Evolutionary conservation across 108 stramenopile genomes (phyloP).

Genomic region (Fragilaria radians): DNA sequence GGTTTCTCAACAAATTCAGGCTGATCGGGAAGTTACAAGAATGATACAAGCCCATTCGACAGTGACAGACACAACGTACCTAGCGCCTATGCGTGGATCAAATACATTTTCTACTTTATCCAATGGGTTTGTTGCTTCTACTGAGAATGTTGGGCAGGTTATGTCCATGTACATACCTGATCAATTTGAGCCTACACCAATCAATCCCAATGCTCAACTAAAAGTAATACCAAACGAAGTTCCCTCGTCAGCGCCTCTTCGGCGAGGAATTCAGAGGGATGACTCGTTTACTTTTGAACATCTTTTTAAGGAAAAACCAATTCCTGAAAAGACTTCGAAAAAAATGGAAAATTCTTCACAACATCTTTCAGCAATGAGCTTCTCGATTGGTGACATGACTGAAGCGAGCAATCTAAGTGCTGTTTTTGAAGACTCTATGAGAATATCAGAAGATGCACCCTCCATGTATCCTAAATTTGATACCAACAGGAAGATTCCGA

Average conservation of each 20-base stretch:
- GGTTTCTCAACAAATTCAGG: no score
- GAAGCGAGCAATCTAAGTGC: constrained; percentile 37
- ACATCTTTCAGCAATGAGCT: constrained; percentile 30
- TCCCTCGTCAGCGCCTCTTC: not conserved
- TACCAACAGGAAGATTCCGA: constrained; percentile 11
- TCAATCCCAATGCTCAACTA: constrained; percentile 1
- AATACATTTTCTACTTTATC: no score
- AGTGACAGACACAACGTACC: no score
- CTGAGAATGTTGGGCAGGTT: no score
- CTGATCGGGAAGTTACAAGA: no score
- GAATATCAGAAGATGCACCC: constrained; percentile 13
- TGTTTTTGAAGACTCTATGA: constrained; percentile 36
- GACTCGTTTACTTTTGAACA: not conserved
- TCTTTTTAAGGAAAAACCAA: constrained; percentile 2
- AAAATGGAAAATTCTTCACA: constrained; percentile 21
- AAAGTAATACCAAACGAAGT: not conserved
- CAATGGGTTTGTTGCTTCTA: no score
- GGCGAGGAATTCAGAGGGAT: not conserved
- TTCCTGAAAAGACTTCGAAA: constrained; percentile 14
- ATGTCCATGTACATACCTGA: not conserved
- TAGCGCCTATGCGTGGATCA: no score
- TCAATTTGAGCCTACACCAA: not conserved
- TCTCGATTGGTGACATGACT: constrained; percentile 34
- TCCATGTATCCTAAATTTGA: constrained; percentile 7
- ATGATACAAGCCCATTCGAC: no score